Evolutionary conservation across 2,329 filamentous ascomycete genomes (phyloP), one percentile per base, ranked within the genome.

Genomic region (Cercospora sojina): DNA sequence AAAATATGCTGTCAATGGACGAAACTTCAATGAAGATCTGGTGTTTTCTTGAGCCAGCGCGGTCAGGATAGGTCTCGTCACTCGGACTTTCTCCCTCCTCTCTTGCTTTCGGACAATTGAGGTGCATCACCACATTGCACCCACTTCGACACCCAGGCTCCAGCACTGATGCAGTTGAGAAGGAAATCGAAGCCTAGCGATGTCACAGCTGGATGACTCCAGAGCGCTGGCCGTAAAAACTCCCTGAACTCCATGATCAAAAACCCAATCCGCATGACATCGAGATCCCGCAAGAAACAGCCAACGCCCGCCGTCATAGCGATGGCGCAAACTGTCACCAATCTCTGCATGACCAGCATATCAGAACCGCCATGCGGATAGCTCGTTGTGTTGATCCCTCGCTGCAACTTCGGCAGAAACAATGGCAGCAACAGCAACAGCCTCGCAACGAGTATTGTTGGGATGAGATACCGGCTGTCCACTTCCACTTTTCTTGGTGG

Each of bases 151-250:
- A 20, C 20, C 72, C 72, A 75, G 4, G 57, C 27, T 0, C 13
- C 53, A n/a, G 70, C 67, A 59, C 73, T 72, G 5, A 71, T 8
- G 3, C 55, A 49, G 47, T 70, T 70, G 31, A 75, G 29, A 0
- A 77, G 4, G 27, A 74, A 70, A 67, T 77, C 76, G 27, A 68
- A 71, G 8, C 74, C 73, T 7, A 77, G 68, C 7, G 74, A 56
- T 20, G 69, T 72, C 7, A 77, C 76, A 7, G 76, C 75, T 9
- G 75, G 75, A 64, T 77, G 76, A 56, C 65, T 69, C 38, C 70
- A 66, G 12, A 77, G 47, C 69, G 16, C 49, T 43, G 5, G 38
- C 7, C n/a, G 68, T 49, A 25, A 65, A 61, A 29, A 2, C 20
- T 8, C 55, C 13, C 55, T 32, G 59, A 31, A 38, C 16, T 56